These are phyloP conservation scores for Megacollybia marginata DNA, from an alignment of 768 basidiomycete genomes.

Conservation along the genomic window DNA sequence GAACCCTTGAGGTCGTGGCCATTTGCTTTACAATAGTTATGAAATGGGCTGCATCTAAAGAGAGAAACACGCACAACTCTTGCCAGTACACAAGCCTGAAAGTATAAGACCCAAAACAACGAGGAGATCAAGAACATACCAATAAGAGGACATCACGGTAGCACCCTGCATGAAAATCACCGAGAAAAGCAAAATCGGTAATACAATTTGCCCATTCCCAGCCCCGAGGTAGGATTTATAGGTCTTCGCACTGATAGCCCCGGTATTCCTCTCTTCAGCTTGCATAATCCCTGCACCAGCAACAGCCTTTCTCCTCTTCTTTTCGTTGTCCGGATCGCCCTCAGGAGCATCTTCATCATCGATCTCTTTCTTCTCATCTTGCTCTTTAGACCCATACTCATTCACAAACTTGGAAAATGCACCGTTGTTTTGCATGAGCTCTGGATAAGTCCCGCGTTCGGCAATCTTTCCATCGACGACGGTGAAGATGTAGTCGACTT, in stretches of 20 bases:
- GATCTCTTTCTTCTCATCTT: conserved; percentile 39
- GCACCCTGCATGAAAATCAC: conserved; percentile 62
- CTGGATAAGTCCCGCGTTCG: conserved; percentile 73
- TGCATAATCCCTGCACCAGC: conserved; percentile 65
- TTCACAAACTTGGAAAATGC: conserved; percentile 68
- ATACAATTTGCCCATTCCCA: conserved; percentile 54
- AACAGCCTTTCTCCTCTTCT: conserved; percentile 25
- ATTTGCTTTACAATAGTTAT: conserved; percentile 33
- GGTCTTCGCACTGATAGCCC: conserved; percentile 49
- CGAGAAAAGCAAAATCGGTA: conserved; percentile 60
- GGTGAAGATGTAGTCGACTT: conserved; percentile 81
- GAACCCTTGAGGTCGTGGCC: conserved; percentile 52
- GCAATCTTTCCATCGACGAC: conserved; percentile 70
- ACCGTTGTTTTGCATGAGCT: conserved; percentile 56
- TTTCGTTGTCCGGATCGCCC: conserved; percentile 27
- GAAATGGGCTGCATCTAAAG: neutral
- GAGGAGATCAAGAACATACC: conserved; percentile 32
- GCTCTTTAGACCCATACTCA: conserved; percentile 72
- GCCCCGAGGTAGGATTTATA: conserved; percentile 63
- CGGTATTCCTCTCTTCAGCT: conserved; percentile 74
- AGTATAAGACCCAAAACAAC: neutral
- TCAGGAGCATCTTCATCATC: conserved; percentile 35
- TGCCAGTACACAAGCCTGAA: conserved; percentile 82
- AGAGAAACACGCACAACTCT: conserved; percentile 36
- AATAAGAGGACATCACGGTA: conserved; percentile 67